Evolutionary conservation across 2,329 filamentous ascomycete species (phyloP).

Genomic region (Fusarium mundagurra): DNA sequence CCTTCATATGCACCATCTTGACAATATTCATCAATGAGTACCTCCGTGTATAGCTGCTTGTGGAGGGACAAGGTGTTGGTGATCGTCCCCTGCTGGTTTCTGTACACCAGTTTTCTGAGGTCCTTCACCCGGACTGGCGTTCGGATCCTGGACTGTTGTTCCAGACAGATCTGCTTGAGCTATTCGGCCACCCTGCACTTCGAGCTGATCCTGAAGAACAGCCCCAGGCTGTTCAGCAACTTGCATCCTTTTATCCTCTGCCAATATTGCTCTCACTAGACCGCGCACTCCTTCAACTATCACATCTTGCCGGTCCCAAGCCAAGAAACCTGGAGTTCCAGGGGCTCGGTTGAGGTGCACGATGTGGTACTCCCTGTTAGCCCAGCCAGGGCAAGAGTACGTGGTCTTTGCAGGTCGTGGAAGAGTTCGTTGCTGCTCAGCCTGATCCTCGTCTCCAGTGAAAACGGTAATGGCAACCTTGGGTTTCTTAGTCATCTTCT

Average conservation of each 20-base stretch:
- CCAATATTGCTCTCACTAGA: constrained; percentile 53
- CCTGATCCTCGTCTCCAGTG: constrained; percentile 46
- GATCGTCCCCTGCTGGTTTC: constrained; percentile 14
- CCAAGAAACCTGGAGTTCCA: constrained; percentile 56
- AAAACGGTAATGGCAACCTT: constrained; percentile 61
- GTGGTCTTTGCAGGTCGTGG: constrained; percentile 38
- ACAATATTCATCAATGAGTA: neutral
- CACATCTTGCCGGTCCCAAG: constrained; percentile 60
- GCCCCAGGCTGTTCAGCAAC: constrained; percentile 37
- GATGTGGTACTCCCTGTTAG: constrained; percentile 54
- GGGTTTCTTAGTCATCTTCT: constrained; percentile 45
- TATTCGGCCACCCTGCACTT: constrained; percentile 34
- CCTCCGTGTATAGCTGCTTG: constrained; percentile 7
- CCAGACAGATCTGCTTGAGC: constrained; percentile 43
- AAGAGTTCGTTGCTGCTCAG: constrained; percentile 24
- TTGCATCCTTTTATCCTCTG: constrained; percentile 51
- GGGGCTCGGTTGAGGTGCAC: constrained; percentile 52
- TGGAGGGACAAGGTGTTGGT: constrained; percentile 20
- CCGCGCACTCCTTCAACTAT: constrained; percentile 54
- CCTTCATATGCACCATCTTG: neutral
- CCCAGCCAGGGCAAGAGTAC: constrained; percentile 63
- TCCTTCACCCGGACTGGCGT: constrained; percentile 7
- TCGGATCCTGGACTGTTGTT: constrained; percentile 38
- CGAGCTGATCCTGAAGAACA: constrained; percentile 48
- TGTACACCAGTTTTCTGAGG: constrained; percentile 12